Percentiles rank a stretch among this genome's conserved stretches.
Conservation (phyloP, 164 flowering plant species). For the Aristolochia californica region DNA sequence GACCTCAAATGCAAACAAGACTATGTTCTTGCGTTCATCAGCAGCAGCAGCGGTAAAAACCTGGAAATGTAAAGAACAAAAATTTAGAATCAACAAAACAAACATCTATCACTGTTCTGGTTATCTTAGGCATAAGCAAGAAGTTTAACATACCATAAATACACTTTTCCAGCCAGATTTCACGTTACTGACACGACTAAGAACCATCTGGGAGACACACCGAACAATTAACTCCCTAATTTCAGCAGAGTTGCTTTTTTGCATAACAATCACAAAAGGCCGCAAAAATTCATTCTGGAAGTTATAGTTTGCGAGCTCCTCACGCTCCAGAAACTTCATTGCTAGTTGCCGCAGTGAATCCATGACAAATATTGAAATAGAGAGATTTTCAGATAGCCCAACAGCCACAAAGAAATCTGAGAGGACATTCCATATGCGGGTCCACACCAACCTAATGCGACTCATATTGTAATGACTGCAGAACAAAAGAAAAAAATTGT, state of each 20-base stretch:
- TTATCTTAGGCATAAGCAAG: background rate
- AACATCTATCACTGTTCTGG: background rate
- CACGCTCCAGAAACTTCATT: constrained; percentile 96
- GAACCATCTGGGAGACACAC: constrained; percentile 98
- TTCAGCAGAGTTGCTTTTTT: constrained; percentile 84
- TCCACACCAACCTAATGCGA: constrained; percentile 97
- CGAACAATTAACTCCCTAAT: constrained; percentile 92
- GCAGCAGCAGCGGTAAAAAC: constrained; percentile 94
- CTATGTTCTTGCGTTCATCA: constrained; percentile 91
- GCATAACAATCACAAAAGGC: constrained; percentile 96
- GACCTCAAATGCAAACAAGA: constrained; percentile 87
- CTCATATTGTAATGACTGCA: constrained; percentile 99
- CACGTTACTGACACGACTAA: constrained; percentile 91
- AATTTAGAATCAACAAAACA: background rate
- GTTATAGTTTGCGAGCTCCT: constrained; percentile 94
- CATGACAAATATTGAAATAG: constrained; percentile 97
- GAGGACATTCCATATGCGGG: constrained; percentile 96
- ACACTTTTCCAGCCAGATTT: constrained; percentile 99
- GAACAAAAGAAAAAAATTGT: constrained; percentile 4
- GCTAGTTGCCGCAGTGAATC: constrained; percentile 95
- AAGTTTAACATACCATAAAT: constrained; percentile 56
- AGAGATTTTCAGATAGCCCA: constrained; percentile 91
- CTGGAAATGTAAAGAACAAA: constrained; percentile 25
- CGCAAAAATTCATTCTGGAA: constrained; percentile 96
- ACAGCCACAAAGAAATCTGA: constrained; percentile 93